phyloP scores from a whole-genome alignment of 208 protist species.

The Trypanosoma avium region DNA sequence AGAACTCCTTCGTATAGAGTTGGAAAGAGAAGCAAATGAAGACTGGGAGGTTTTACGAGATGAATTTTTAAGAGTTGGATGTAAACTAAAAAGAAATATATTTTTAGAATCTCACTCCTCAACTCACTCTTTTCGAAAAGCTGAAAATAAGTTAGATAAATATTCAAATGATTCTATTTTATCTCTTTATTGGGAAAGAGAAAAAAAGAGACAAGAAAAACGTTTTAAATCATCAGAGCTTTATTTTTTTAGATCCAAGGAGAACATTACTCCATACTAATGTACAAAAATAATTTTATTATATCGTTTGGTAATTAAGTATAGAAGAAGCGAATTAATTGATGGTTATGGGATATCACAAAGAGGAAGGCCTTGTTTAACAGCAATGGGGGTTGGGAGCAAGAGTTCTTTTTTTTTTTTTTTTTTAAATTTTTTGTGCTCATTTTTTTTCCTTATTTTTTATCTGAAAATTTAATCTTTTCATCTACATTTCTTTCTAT shows the following conservation, averaged over 20 bases:
- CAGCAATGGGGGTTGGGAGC: no score
- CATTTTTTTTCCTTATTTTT: no score
- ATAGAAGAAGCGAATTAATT: no score
- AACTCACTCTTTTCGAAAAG: not conserved
- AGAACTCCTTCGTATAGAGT: conserved; percentile 6
- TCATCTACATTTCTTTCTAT: not conserved
- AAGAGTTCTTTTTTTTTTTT: not conserved
- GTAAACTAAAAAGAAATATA: not conserved
- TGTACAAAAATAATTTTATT: no score
- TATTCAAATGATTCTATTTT: not conserved
- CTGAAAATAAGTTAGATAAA: not conserved
- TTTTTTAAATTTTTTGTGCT: not conserved
- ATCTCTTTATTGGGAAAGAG: conserved; percentile 5
- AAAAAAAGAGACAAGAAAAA: conserved; percentile 13
- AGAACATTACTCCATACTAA: not conserved
- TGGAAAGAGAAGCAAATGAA: conserved; percentile 10
- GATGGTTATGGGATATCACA: no score
- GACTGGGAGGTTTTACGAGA: conserved; percentile 15
- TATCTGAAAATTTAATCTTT: no score
- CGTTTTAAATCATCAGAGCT: not conserved
- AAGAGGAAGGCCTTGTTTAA: no score
- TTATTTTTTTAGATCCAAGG: not conserved
- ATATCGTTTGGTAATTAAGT: no score
- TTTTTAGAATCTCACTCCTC: not conserved
- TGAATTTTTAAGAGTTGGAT: conserved; percentile 10